These are phyloP conservation scores for Neckera pumila DNA, from an alignment of 225 moss, liverwort and hornwort species.

Conservation along the genomic window DNA sequence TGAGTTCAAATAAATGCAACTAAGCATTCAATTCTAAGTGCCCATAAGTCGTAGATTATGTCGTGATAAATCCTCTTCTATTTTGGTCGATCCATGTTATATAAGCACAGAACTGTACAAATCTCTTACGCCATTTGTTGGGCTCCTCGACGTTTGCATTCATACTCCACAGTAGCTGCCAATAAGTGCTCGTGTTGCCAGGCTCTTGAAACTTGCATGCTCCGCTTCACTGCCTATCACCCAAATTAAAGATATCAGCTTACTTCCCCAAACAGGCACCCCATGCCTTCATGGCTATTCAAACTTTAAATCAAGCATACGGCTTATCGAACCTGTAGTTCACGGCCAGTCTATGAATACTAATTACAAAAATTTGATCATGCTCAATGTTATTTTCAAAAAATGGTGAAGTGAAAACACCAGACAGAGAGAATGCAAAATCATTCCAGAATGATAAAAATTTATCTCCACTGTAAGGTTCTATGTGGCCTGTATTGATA, in stretches of 20 bases:
- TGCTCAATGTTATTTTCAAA: not conserved
- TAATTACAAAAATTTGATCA: not conserved
- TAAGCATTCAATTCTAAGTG: not conserved
- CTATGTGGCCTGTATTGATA: not conserved
- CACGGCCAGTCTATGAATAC: not conserved
- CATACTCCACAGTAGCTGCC: slow-evolving; percentile 91
- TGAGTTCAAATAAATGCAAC: not conserved
- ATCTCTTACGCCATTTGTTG: slow-evolving; percentile 92
- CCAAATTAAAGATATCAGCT: not conserved
- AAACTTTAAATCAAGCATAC: not conserved
- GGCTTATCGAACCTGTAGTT: not conserved
- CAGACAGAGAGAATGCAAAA: no score
- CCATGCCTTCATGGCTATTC: not conserved
- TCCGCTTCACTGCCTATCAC: slow-evolving; percentile 65
- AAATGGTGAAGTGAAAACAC: not conserved
- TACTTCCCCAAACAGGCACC: not conserved
- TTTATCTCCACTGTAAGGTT: not conserved
- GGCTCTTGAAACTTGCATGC: slow-evolving; percentile 75
- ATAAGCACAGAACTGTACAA: not conserved
- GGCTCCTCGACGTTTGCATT: slow-evolving; percentile 94
- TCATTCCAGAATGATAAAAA: not conserved
- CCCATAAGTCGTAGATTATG: not conserved
- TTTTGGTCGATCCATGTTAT: not conserved
- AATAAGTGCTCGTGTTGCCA: slow-evolving; percentile 75
- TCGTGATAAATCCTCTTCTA: not conserved